Percentiles rank a stretch among this genome's conserved stretches.
phyloP scores from a whole-genome alignment of 2,329 filamentous ascomycete genomes.

The Fusarium sarcochroum region DNA sequence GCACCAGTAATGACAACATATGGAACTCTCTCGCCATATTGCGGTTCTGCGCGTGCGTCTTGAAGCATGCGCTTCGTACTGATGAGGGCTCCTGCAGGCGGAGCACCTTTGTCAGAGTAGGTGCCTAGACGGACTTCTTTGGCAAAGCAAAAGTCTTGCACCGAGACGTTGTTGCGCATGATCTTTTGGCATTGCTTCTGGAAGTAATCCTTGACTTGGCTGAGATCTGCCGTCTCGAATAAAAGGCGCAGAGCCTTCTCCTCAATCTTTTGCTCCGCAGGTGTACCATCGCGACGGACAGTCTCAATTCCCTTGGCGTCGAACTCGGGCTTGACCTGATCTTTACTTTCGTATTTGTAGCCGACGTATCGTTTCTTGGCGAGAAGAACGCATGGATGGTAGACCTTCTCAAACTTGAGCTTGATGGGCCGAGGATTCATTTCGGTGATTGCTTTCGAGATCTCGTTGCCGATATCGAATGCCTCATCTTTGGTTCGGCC shows the following conservation, averaged over 20 bases:
- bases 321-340: slow-evolving; percentile 86
- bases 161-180: slow-evolving; percentile 86
- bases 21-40: slow-evolving; percentile 94
- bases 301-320: slow-evolving; percentile 99
- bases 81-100: slow-evolving; percentile 90
- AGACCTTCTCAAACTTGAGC: slow-evolving; percentile 98
- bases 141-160: slow-evolving; percentile 97
- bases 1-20: slow-evolving; percentile 94
- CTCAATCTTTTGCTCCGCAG: slow-evolving; percentile 96
- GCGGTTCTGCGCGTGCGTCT: slow-evolving; percentile 88
- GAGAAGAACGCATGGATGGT: slow-evolving; percentile 92
- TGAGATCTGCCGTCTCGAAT: slow-evolving; percentile 91
- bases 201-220: slow-evolving; percentile 90
- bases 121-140: slow-evolving; percentile 91
- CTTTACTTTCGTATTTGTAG: slow-evolving; percentile 90
- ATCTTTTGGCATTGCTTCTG: slow-evolving; percentile 92
- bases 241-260: slow-evolving; percentile 90
- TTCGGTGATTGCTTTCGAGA: slow-evolving; percentile 86
- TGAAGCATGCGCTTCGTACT: slow-evolving; percentile 88
- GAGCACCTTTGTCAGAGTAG: slow-evolving; percentile 81
- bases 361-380: slow-evolving; percentile 99
- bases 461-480: slow-evolving; percentile 93
- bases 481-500: slow-evolving; percentile 90
- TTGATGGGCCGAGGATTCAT: slow-evolving; percentile 94
- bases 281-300: slow-evolving; percentile 92